phyloP scores from a whole-genome alignment of 495 filamentous ascomycete species.

The Penicillium ochrochloron region DNA sequence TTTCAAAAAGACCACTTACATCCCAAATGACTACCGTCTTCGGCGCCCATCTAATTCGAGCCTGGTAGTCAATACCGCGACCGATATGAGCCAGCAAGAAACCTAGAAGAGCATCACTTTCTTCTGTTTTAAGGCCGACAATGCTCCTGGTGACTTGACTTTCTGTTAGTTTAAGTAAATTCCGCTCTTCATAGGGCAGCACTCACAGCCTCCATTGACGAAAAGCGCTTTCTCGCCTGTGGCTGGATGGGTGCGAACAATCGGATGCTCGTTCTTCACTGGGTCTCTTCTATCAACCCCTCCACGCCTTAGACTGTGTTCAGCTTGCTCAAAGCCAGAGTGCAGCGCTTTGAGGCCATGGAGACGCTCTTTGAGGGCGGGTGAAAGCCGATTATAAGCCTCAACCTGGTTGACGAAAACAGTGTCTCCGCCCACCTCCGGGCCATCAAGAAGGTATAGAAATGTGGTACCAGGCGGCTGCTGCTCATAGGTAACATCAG shows the following conservation, averaged over 20 bases:
- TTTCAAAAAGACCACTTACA: slow-evolving; percentile 36
- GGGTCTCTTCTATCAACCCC: slow-evolving; percentile 73
- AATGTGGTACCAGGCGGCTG: slow-evolving; percentile 89
- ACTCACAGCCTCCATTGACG: slow-evolving; percentile 78
- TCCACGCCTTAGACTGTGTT: slow-evolving; percentile 56
- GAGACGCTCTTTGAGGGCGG: slow-evolving; percentile 69
- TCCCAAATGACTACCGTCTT: slow-evolving; percentile 85
- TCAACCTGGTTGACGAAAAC: slow-evolving; percentile 72
- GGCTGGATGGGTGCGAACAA: slow-evolving; percentile 78
- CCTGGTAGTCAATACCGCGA: slow-evolving; percentile 76
- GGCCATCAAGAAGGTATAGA: slow-evolving; percentile 76
- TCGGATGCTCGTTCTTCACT: slow-evolving; percentile 70
- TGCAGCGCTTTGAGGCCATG: slow-evolving; percentile 80
- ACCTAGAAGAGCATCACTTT: slow-evolving; percentile 74
- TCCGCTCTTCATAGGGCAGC: not conserved
- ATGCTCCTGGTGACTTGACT: slow-evolving; percentile 68
- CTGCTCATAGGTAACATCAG: slow-evolving; percentile 79
- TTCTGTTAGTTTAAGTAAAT: slow-evolving; percentile 12
- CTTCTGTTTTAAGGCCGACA: slow-evolving; percentile 76
- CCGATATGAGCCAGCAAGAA: slow-evolving; percentile 81
- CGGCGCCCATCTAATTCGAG: slow-evolving; percentile 72
- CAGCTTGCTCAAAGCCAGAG: slow-evolving; percentile 72
- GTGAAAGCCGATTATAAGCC: slow-evolving; percentile 78
- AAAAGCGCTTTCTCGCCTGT: slow-evolving; percentile 85
- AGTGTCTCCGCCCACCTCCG: slow-evolving; percentile 80